Evolutionary conservation across 2,329 filamentous ascomycete species (phyloP).

Genomic region (Ophiognomonia clavigignenti-juglandacearum): DNA sequence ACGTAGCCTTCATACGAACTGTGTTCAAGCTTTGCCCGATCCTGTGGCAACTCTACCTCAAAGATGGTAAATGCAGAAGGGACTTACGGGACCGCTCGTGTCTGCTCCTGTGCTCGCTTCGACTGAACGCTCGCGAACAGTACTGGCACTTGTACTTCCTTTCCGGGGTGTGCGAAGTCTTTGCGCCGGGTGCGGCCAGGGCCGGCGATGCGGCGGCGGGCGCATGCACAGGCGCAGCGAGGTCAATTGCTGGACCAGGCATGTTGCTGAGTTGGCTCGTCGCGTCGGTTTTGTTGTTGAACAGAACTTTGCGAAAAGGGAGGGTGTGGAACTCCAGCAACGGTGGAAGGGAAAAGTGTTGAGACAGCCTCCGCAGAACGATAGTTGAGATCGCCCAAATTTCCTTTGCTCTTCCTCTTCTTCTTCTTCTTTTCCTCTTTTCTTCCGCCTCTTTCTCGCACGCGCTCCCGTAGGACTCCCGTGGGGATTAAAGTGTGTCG

Average conservation of each 20-base stretch:
- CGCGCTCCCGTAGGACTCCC: slow-evolving; percentile 65
- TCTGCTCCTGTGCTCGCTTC: slow-evolving; percentile 93
- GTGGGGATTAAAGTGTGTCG: slow-evolving; percentile 69
- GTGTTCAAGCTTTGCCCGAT: background rate
- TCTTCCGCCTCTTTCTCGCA: slow-evolving; percentile 46
- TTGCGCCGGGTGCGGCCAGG: slow-evolving; percentile 59
- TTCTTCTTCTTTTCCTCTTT: slow-evolving; percentile 22
- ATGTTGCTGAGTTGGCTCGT: slow-evolving; percentile 46
- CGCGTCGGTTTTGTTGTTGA: slow-evolving; percentile 21
- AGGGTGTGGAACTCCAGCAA: slow-evolving; percentile 12
- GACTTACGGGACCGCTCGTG: slow-evolving; percentile 98
- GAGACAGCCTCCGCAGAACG: slow-evolving; percentile 38
- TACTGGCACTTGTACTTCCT: slow-evolving; percentile 99
- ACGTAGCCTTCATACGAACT: background rate
- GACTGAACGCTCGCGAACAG: slow-evolving; percentile 94
- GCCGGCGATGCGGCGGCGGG: slow-evolving; percentile 56
- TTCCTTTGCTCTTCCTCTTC: slow-evolving; percentile 27
- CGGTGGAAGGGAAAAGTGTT: slow-evolving; percentile 20
- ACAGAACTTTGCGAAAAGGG: slow-evolving; percentile 14
- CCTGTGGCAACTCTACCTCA: no score
- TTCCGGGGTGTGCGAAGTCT: slow-evolving; percentile 74
- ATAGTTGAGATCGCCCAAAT: slow-evolving; percentile 56
- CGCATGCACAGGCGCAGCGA: slow-evolving; percentile 52
- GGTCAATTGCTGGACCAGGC: slow-evolving; percentile 60
- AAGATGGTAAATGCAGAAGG: no score